Conservation (phyloP, 345 rosid genomes). For the Tarenaya hassleriana region DNA sequence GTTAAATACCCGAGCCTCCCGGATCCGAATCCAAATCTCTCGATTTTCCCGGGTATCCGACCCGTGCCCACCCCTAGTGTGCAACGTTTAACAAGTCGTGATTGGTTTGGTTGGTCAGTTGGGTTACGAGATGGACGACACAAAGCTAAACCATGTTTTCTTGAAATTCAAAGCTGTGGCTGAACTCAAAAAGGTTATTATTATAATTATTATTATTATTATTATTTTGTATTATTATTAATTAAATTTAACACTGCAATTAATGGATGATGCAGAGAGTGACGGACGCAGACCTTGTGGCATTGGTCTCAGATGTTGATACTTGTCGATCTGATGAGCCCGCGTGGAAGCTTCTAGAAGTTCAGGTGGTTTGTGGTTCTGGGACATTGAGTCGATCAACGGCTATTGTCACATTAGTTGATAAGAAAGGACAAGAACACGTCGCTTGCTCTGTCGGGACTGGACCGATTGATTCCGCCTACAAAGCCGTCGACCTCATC, state of each 20-base stretch:
- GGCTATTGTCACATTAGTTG: conserved; percentile 76
- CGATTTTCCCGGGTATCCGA: no score
- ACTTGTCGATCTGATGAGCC: conserved; percentile 55
- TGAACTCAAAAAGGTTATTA: conserved; percentile 75
- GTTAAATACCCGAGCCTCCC: no score
- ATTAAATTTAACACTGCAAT: no score
- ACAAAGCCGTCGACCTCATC: conserved; percentile 84
- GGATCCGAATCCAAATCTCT: no score
- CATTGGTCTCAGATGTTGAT: conserved; percentile 90
- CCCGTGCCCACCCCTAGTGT: no score
- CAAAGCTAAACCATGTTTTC: conserved; percentile 62
- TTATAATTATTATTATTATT: not conserved
- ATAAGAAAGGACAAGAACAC: conserved; percentile 57
- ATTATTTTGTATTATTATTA: no score
- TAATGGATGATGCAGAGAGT: conserved; percentile 47
- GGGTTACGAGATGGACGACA: conserved; percentile 73
- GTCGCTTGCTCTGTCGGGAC: conserved; percentile 78
- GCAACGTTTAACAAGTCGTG: no score
- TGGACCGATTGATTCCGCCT: conserved; percentile 98
- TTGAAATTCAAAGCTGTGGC: conserved; percentile 92
- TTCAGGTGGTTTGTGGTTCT: conserved; percentile 86
- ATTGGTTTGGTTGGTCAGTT: conserved; percentile 51
- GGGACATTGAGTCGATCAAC: conserved; percentile 90
- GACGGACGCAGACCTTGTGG: conserved; percentile 83
- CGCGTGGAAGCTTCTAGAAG: conserved; percentile 71